Conservation (phyloP, 2,329 filamentous ascomycete species). For the Alternaria panax region DNA sequence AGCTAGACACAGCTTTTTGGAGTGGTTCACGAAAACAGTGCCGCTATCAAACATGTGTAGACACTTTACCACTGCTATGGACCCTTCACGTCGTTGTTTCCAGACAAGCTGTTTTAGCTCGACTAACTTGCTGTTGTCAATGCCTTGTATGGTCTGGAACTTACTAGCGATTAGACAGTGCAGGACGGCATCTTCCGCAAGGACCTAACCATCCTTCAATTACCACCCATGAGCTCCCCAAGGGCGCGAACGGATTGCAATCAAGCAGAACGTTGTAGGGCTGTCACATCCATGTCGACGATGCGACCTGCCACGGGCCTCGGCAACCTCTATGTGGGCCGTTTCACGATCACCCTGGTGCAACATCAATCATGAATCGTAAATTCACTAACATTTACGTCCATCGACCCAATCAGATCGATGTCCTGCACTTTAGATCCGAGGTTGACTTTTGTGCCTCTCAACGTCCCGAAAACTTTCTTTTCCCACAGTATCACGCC, state of each 20-base stretch:
- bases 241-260: not conserved
- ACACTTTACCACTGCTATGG: not conserved
- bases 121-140: not conserved
- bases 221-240: not conserved
- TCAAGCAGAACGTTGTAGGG: conserved; percentile 1
- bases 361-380: conserved; percentile 4
- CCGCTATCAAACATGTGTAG: not conserved
- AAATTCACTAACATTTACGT: not conserved
- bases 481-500: not conserved
- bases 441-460: not conserved
- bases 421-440: not conserved
- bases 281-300: conserved; percentile 6
- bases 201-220: not conserved
- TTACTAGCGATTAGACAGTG: not conserved
- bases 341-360: conserved; percentile 9
- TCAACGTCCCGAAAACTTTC: not conserved
- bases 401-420: not conserved
- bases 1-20: not conserved
- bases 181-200: conserved; percentile 2
- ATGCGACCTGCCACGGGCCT: conserved; percentile 8
- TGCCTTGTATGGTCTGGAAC: not conserved
- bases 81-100: not conserved
- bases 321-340: conserved; percentile 4
- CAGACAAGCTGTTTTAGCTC: not conserved
- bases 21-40: not conserved